These are phyloP conservation scores for Penicillium frequentans DNA, from an alignment of 2,329 filamentous ascomycete species.

Conservation along the genomic window DNA sequence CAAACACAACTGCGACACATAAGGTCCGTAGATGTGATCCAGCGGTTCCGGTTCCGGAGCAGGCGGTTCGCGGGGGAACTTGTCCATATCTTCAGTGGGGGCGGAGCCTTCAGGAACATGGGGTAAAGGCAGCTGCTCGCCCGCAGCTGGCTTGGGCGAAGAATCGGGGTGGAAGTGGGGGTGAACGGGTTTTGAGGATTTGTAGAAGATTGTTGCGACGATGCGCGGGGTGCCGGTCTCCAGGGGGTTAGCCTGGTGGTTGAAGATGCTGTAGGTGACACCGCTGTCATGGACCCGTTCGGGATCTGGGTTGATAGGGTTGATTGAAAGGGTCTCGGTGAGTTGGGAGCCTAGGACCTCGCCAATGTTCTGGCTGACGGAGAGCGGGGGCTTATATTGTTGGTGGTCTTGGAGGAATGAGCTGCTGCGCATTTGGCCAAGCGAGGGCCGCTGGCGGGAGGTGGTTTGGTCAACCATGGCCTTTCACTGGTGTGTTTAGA, in stretches of 20 bases:
- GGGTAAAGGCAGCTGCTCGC: constrained; percentile 42
- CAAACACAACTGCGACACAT: constrained; percentile 56
- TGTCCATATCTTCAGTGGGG: constrained; percentile 52
- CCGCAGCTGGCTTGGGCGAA: constrained; percentile 35
- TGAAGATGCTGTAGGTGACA: constrained; percentile 48
- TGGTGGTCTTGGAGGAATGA: constrained; percentile 51
- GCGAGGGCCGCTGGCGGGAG: constrained; percentile 41
- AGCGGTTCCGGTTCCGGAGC: constrained; percentile 55
- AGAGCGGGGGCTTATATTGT: constrained; percentile 45
- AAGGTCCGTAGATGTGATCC: constrained; percentile 57
- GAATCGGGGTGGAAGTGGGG: constrained; percentile 51
- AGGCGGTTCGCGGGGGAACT: constrained; percentile 56
- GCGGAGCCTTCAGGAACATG: constrained; percentile 47
- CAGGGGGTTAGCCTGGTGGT: constrained; percentile 40
- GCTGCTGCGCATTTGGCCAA: constrained; percentile 45
- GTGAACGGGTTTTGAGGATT: constrained; percentile 43
- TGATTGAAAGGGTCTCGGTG: constrained; percentile 33
- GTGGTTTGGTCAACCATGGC: constrained; percentile 32
- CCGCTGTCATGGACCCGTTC: constrained; percentile 47
- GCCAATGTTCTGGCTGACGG: constrained; percentile 36
- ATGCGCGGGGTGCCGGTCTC: constrained; percentile 43
- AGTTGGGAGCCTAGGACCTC: constrained; percentile 35
- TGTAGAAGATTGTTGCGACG: constrained; percentile 53
- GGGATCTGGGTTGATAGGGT: constrained; percentile 41
- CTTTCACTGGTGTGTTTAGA: not conserved